Conservation (phyloP, 345 rosid species). For the Triadica sebifera region DNA sequence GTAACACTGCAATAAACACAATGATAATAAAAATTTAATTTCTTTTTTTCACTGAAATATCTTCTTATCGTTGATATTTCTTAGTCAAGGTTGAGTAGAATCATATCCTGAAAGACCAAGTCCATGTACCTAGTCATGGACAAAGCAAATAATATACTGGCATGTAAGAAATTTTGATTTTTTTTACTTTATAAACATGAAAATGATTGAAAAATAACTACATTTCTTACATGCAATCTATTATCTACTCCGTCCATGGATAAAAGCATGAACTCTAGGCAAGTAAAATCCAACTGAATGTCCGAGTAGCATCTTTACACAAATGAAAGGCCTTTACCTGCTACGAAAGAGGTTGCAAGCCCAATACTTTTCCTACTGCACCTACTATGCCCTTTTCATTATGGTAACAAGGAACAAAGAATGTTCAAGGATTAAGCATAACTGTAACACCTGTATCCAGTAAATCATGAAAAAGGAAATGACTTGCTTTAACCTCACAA, state of each 20-base stretch:
- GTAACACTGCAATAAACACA: constrained; percentile 47
- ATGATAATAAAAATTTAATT: constrained; percentile 1
- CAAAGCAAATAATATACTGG: too few relatives aligned
- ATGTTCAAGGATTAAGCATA: constrained; percentile 6
- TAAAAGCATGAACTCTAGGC: too few relatives aligned
- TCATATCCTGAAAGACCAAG: constrained; percentile 1
- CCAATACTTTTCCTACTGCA: constrained; percentile 12
- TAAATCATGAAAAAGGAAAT: not conserved
- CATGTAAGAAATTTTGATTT: too few relatives aligned
- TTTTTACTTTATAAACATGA: too few relatives aligned
- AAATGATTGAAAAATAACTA: too few relatives aligned
- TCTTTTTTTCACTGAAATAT: not conserved
- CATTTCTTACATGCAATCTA: too few relatives aligned
- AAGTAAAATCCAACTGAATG: too few relatives aligned
- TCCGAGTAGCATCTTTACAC: not conserved
- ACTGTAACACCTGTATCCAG: not conserved
- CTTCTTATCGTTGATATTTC: not conserved
- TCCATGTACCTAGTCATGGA: too few relatives aligned
- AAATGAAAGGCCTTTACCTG: not conserved
- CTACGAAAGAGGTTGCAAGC: constrained; percentile 4
- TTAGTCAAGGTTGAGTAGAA: not conserved
- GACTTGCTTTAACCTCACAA: not conserved
- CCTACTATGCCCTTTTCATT: not conserved
- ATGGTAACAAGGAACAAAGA: not conserved
- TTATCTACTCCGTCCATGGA: too few relatives aligned